A percentile compares a stretch with the other conserved stretches of the same genome.
These are phyloP conservation scores for Lippia alba DNA, from an alignment of 305 asterid genomes.

Conservation along the genomic window DNA sequence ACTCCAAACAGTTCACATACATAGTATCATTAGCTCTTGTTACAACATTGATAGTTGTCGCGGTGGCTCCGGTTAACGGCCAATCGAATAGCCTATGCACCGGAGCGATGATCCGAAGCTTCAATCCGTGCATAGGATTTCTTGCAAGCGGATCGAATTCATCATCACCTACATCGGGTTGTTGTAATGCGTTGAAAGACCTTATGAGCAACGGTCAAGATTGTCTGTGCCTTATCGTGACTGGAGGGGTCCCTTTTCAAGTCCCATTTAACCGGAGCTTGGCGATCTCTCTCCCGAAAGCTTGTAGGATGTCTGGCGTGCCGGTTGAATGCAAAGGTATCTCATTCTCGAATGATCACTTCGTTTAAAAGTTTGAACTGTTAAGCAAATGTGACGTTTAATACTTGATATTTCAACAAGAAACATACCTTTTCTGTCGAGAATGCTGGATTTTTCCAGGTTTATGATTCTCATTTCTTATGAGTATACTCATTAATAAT, in stretches of 20 bases:
- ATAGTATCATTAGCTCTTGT: slow-evolving; percentile 3
- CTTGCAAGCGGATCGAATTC: slow-evolving; percentile 40
- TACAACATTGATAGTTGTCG: slow-evolving; percentile 11
- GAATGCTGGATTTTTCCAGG: too few species aligned
- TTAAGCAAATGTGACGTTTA: too few species aligned
- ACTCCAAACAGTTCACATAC: neutral
- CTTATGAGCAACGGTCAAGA: slow-evolving; percentile 70
- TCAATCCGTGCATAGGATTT: slow-evolving; percentile 47
- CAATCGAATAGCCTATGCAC: slow-evolving; percentile 48
- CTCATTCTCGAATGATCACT: neutral
- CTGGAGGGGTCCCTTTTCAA: slow-evolving; percentile 73
- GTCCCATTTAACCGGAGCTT: slow-evolving; percentile 62
- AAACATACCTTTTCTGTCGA: neutral
- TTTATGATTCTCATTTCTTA: too few species aligned
- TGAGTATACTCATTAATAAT: too few species aligned
- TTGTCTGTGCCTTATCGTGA: slow-evolving; percentile 74
- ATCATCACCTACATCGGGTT: slow-evolving; percentile 56
- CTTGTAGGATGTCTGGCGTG: slow-evolving; percentile 68
- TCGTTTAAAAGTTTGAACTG: neutral
- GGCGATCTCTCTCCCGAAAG: slow-evolving; percentile 67
- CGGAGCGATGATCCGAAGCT: slow-evolving; percentile 56
- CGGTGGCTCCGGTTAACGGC: slow-evolving; percentile 1
- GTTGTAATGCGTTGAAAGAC: slow-evolving; percentile 60
- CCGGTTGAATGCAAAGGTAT: slow-evolving; percentile 74
- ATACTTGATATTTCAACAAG: neutral